These are phyloP conservation scores for Ramularia endophylla DNA, from an alignment of 2,329 filamentous ascomycete species.

Conservation along the genomic window DNA sequence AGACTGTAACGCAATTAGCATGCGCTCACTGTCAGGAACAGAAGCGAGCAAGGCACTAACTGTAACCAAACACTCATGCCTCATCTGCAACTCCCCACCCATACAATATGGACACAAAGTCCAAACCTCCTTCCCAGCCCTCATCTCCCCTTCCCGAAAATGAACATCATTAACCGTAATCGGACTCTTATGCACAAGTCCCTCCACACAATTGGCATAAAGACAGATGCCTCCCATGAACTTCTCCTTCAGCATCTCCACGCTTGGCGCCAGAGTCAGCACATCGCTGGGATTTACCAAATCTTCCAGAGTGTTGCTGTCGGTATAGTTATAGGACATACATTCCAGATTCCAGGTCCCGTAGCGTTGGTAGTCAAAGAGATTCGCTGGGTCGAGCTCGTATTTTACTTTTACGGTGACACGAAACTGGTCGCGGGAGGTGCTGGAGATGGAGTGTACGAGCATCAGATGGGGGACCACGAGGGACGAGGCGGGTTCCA, in stretches of 20 bases:
- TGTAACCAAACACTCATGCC: constrained; percentile 3
- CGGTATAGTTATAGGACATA: not conserved
- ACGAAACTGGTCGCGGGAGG: not conserved
- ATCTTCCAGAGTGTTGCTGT: not conserved
- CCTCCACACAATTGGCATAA: constrained; percentile 2
- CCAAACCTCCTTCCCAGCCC: not conserved
- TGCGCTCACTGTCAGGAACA: too few relatives aligned
- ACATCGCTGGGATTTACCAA: not conserved
- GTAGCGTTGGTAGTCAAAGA: constrained; percentile 5
- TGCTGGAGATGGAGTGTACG: not conserved
- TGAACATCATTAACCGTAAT: not conserved
- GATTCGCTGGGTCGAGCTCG: not conserved
- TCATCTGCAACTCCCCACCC: constrained; percentile 3
- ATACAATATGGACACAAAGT: constrained; percentile 7
- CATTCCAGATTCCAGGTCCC: constrained; percentile 2
- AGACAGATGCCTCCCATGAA: not conserved
- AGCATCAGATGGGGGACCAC: too few relatives aligned
- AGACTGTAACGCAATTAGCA: too few relatives aligned
- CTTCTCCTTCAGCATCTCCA: not conserved
- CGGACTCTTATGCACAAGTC: not conserved
- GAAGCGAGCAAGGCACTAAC: not conserved
- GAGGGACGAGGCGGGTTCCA: not conserved
- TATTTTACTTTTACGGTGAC: constrained; percentile 1
- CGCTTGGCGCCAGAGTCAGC: constrained; percentile 1
- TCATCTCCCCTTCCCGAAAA: not conserved